phyloP scores from a whole-genome alignment of 73 alveolate genomes.

The Paraurostyla sp. region DNA sequence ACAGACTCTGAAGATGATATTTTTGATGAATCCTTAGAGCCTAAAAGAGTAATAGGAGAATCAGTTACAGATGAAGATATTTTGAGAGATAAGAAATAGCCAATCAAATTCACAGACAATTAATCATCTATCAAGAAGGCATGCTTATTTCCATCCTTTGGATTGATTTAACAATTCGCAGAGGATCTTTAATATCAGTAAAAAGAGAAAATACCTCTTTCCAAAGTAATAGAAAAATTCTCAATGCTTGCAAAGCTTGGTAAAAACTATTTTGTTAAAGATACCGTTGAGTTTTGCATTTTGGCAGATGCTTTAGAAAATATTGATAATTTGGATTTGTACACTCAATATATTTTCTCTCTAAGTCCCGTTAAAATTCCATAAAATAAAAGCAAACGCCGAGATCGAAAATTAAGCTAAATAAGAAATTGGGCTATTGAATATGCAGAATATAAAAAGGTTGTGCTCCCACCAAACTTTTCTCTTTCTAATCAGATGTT shows the following conservation, averaged over 20 bases:
- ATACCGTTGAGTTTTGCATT: conserved; percentile 34
- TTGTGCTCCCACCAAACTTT: conserved; percentile 57
- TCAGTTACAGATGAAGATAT: not conserved
- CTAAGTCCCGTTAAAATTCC: conserved; percentile 65
- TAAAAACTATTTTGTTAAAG: conserved; percentile 56
- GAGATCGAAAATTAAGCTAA: not conserved
- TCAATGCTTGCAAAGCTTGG: conserved; percentile 49
- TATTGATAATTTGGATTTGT: conserved; percentile 14
- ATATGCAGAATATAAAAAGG: not conserved
- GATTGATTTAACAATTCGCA: conserved; percentile 59
- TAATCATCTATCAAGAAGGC: conserved; percentile 62
- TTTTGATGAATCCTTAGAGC: too few relatives aligned
- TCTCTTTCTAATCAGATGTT: not conserved
- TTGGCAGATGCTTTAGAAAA: conserved; percentile 60
- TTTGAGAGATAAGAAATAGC: conserved; percentile 23
- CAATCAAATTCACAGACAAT: conserved; percentile 1
- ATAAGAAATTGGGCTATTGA: conserved; percentile 46
- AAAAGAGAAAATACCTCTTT: conserved; percentile 25
- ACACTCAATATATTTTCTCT: conserved; percentile 52
- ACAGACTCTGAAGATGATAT: too few relatives aligned
- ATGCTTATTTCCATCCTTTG: conserved; percentile 74
- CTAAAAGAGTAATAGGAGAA: conserved; percentile 6
- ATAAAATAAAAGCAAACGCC: not conserved
- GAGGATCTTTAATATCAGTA: not conserved
- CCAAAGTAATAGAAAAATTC: conserved; percentile 61